These are phyloP conservation scores for Syncephalastrum racemosum DNA, from an alignment of 371 early-diverging fungal genomes.

Conservation along the genomic window DNA sequence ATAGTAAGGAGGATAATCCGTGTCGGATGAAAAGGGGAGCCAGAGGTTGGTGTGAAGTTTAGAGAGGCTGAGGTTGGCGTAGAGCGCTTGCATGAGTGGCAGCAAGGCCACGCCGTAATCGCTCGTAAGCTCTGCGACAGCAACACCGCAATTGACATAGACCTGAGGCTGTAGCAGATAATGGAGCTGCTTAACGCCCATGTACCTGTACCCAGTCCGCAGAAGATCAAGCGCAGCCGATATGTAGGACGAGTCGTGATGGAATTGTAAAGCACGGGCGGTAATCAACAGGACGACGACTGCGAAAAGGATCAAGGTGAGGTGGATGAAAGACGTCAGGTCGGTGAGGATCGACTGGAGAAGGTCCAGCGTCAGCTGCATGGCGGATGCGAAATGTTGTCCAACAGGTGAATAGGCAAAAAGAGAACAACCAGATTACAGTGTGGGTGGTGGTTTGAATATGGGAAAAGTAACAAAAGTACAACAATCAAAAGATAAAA, in stretches of 20 bases:
- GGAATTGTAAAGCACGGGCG: conserved; percentile 13
- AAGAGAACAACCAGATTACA: too few species aligned
- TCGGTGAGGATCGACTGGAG: conserved; percentile 30
- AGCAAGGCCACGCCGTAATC: neutral
- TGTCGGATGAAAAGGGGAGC: neutral
- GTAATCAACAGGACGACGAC: conserved; percentile 16
- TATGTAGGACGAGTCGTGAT: conserved; percentile 10
- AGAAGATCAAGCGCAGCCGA: neutral
- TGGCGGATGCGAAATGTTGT: neutral
- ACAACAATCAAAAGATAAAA: too few species aligned
- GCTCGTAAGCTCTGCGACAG: too few species aligned
- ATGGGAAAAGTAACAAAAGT: too few species aligned
- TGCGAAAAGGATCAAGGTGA: conserved; percentile 13
- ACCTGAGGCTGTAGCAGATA: too few species aligned
- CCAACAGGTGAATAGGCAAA: too few species aligned
- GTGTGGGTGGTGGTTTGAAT: too few species aligned
- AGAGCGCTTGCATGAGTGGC: neutral
- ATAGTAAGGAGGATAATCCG: too few species aligned
- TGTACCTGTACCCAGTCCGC: too few species aligned
- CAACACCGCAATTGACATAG: too few species aligned
- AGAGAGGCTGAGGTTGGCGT: neutral
- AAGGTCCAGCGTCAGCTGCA: conserved; percentile 22
- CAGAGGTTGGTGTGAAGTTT: neutral
- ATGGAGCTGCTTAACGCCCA: too few species aligned
- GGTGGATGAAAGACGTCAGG: conserved; percentile 16